These are phyloP conservation scores for Ascochyta fabae DNA, from an alignment of 2,329 filamentous ascomycete species.

Conservation along the genomic window DNA sequence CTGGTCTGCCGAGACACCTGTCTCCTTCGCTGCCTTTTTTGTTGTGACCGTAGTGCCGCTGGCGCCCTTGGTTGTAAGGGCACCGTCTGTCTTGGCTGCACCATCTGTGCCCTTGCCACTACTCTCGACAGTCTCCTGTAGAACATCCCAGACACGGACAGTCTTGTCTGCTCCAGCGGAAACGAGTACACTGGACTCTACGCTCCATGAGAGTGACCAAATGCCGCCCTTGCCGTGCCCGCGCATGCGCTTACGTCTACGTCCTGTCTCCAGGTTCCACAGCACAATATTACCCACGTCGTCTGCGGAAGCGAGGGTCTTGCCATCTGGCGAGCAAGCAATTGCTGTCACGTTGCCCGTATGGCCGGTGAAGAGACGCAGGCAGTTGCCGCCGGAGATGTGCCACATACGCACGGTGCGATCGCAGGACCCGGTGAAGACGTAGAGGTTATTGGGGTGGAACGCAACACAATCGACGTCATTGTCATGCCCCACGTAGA, in stretches of 20 bases:
- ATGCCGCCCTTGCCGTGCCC: slow-evolving; percentile 94
- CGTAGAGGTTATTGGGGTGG: slow-evolving; percentile 91
- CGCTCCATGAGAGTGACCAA: slow-evolving; percentile 90
- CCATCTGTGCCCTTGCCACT: slow-evolving; percentile 59
- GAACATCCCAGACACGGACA: slow-evolving; percentile 92
- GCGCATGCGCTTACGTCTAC: slow-evolving; percentile 87
- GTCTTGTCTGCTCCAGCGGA: slow-evolving; percentile 92
- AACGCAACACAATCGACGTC: slow-evolving; percentile 91
- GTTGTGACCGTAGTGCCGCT: slow-evolving; percentile 49
- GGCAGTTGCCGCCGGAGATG: slow-evolving; percentile 82
- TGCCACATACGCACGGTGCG: slow-evolving; percentile 98
- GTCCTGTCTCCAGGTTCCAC: slow-evolving; percentile 90
- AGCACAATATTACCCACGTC: slow-evolving; percentile 87
- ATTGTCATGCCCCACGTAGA: slow-evolving; percentile 91
- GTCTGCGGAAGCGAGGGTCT: slow-evolving; percentile 89
- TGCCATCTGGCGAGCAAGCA: slow-evolving; percentile 85
- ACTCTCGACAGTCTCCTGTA: slow-evolving; percentile 65
- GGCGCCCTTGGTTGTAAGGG: slow-evolving; percentile 58
- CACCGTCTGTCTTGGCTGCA: slow-evolving; percentile 59
- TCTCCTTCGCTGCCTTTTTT: slow-evolving; percentile 85
- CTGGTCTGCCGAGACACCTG: slow-evolving; percentile 88
- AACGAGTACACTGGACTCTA: slow-evolving; percentile 87
- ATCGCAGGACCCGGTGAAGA: slow-evolving; percentile 92
- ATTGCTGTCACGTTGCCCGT: slow-evolving; percentile 84
- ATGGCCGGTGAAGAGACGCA: slow-evolving; percentile 92